A percentile compares a stretch with the other conserved stretches of the same genome.
phyloP scores from a whole-genome alignment of 352 stramenopile genomes.

The Phytophthora melonis region DNA sequence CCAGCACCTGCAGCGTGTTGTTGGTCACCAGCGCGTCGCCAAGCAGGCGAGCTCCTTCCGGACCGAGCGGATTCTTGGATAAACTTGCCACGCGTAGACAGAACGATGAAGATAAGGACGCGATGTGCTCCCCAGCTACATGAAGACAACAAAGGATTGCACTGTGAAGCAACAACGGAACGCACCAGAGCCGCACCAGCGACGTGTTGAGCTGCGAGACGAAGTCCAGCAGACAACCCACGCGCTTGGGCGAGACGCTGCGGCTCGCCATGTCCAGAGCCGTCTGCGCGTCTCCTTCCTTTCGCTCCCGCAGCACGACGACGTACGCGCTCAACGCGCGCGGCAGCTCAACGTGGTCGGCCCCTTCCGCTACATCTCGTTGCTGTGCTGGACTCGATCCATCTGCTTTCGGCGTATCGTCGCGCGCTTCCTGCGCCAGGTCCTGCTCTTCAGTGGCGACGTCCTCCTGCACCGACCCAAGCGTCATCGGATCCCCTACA shows the following conservation, averaged over 20 bases:
- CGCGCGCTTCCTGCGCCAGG: not conserved
- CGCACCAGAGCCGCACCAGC: slow-evolving; percentile 46
- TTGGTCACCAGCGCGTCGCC: slow-evolving; percentile 71
- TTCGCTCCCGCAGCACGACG: slow-evolving; percentile 11
- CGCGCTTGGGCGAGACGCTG: slow-evolving; percentile 21
- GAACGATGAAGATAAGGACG: slow-evolving; percentile 17
- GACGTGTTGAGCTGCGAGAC: slow-evolving; percentile 40
- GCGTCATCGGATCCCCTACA: slow-evolving; percentile 3
- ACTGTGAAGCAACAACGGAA: not conserved
- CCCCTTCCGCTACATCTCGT: slow-evolving; percentile 1
- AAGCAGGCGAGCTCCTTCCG: slow-evolving; percentile 47
- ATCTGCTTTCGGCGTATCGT: slow-evolving; percentile 19
- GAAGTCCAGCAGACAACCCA: slow-evolving; percentile 39
- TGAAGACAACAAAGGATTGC: no score
- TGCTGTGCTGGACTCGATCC: slow-evolving; percentile 1
- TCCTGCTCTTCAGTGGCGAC: slow-evolving; percentile 11
- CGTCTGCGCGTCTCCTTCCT: slow-evolving; percentile 10
- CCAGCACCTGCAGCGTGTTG: slow-evolving; percentile 66
- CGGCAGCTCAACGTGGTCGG: slow-evolving; percentile 8
- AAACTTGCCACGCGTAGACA: slow-evolving; percentile 32
- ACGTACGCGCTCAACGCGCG: slow-evolving; percentile 19
- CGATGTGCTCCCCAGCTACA: slow-evolving; percentile 26
- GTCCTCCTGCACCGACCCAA: not conserved
- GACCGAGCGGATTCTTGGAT: slow-evolving; percentile 57
- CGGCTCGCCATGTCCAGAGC: slow-evolving; percentile 32